A percentile compares a stretch with the other conserved stretches of the same genome.
phyloP scores from a whole-genome alignment of 169 alveolate species.

The Eimeria praecox region DNA sequence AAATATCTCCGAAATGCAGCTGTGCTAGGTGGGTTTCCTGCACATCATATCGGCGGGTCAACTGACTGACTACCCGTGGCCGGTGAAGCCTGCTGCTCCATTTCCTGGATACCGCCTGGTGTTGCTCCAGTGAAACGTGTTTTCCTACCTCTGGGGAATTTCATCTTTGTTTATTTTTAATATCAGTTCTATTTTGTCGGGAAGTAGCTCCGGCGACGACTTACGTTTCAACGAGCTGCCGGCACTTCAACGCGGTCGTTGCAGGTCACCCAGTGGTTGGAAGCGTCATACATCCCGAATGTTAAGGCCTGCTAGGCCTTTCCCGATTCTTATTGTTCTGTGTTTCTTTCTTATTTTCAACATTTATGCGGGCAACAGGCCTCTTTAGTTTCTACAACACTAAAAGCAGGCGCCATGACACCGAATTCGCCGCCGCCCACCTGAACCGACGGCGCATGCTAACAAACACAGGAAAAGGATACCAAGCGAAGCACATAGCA shows the following conservation, averaged over 20 bases:
- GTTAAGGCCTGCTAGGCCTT: not conserved
- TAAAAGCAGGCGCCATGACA: not conserved
- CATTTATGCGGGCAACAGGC: too few relatives aligned
- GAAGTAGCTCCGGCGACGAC: not conserved
- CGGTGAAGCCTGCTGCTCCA: not conserved
- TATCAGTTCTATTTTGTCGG: not conserved
- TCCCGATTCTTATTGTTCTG: not conserved
- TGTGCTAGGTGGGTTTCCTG: not conserved
- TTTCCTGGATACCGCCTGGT: not conserved
- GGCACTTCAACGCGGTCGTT: too few relatives aligned
- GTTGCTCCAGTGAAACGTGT: not conserved
- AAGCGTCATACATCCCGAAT: not conserved
- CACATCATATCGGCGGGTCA: too few relatives aligned
- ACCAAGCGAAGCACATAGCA: not conserved
- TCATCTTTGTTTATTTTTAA: not conserved
- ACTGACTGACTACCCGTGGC: not conserved
- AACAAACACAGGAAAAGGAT: not conserved
- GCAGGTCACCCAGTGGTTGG: conserved; percentile 6
- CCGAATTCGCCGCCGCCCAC: not conserved
- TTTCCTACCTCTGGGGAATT: not conserved
- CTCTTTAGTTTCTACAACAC: not conserved
- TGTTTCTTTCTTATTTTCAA: not conserved
- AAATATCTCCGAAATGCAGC: not conserved
- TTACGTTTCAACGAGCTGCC: not conserved
- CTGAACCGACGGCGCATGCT: conserved; percentile 6